A percentile compares a stretch with the other conserved stretches of the same genome.
These are phyloP conservation scores for Mycena galopus DNA, from an alignment of 768 basidiomycete genomes.

Conservation along the genomic window DNA sequence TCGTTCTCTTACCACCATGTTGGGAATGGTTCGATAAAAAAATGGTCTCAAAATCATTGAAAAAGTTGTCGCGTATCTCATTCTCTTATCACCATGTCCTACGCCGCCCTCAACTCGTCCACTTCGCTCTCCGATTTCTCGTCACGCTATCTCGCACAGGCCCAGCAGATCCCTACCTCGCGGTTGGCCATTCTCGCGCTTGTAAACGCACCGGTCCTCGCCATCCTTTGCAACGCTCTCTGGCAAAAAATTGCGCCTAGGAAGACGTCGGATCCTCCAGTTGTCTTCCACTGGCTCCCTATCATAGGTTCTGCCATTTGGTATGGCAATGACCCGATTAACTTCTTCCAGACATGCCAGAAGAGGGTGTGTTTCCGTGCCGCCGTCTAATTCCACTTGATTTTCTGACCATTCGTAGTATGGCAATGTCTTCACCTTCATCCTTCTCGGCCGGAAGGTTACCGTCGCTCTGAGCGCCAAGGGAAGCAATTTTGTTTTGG, in stretches of 20 bases:
- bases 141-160: constrained; percentile 59
- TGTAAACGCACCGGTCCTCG: constrained; percentile 77
- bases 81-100: constrained; percentile 49
- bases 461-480: constrained; percentile 92
- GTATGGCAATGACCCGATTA: constrained; percentile 94
- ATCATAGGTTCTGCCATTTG: constrained; percentile 88
- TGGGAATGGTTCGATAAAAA: constrained; percentile 27
- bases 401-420: constrained; percentile 65
- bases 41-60: too few relatives aligned
- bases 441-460: constrained; percentile 88
- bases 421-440: constrained; percentile 97
- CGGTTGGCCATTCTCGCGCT: constrained; percentile 61
- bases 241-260: constrained; percentile 84
- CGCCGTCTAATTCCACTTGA: too few relatives aligned
- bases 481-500: constrained; percentile 94
- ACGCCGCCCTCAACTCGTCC: constrained; percentile 54
- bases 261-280: constrained; percentile 81
- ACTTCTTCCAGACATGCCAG: constrained; percentile 84
- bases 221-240: constrained; percentile 79
- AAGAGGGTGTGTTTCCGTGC: constrained; percentile 71
- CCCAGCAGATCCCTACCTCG: constrained; percentile 53
- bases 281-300: constrained; percentile 95
- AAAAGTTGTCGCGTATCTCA: not conserved
- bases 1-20: too few relatives aligned
- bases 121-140: constrained; percentile 56